phyloP scores from a whole-genome alignment of 495 filamentous ascomycete genomes.

The Niebla homalea region DNA sequence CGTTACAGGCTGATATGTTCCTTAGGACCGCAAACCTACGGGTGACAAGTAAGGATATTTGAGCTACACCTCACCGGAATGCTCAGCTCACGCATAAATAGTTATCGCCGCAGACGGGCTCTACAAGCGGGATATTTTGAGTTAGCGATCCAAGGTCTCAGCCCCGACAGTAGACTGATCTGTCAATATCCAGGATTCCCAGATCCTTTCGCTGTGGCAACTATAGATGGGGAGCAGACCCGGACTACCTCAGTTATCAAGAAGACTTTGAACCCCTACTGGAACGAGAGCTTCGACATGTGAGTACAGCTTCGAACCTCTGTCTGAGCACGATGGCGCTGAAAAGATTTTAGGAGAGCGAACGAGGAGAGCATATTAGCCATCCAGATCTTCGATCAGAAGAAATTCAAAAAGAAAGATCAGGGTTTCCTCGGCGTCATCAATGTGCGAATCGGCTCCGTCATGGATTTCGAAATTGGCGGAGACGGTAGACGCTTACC shows the following conservation, averaged over 20 bases:
- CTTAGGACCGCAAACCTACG: conserved; percentile 44
- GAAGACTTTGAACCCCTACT: conserved; percentile 94
- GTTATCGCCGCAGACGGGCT: conserved; percentile 97
- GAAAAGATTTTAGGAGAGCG: conserved; percentile 46
- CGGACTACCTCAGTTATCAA: conserved; percentile 91
- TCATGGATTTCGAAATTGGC: conserved; percentile 76
- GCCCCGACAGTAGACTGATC: background rate
- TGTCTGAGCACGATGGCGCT: conserved; percentile 4
- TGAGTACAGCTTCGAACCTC: conserved; percentile 30
- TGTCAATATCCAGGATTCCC: conserved; percentile 60
- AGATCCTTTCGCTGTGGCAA: conserved; percentile 95
- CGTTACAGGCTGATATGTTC: conserved; percentile 23
- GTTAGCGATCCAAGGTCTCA: conserved; percentile 41
- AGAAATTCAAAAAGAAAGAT: conserved; percentile 99
- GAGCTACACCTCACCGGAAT: conserved; percentile 1
- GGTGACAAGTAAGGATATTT: conserved; percentile 43
- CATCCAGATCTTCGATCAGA: conserved; percentile 97
- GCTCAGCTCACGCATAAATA: conserved; percentile 20
- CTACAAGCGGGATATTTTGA: conserved; percentile 98
- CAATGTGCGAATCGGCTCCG: conserved; percentile 86
- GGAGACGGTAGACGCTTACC: conserved; percentile 64
- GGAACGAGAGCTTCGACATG: conserved; percentile 99
- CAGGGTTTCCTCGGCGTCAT: conserved; percentile 97
- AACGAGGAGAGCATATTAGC: conserved; percentile 92
- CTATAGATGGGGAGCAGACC: conserved; percentile 91